Evolutionary conservation across 2,329 filamentous ascomycete genomes (phyloP), one percentile per base, ranked within the genome.

Genomic region (Coniochaeta sp.): DNA sequence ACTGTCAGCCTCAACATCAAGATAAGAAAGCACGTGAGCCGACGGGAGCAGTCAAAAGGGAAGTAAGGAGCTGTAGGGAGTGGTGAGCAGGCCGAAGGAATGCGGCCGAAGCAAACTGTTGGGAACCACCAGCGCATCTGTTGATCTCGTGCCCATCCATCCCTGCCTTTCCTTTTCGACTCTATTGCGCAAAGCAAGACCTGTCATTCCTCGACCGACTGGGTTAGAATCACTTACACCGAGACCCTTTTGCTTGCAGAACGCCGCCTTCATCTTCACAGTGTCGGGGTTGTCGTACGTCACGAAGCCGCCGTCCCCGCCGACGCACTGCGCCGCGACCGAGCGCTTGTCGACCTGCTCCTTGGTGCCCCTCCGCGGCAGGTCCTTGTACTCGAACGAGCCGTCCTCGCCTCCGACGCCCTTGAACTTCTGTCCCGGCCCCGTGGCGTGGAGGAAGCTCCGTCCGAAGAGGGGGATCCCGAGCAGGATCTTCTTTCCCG

Each of bases 211-310:
- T 40, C 12, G 19, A 16, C 19, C 19, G 24, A 30, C 10, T 30
- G 28, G 50, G 60, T n/a, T n/a, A 47, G 12, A 47, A 17, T 55
- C 59, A 79, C 79, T 71, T 70, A 85, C 82, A 30, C 87, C 90
- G 19, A 95, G 76, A 30, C 83, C 82, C 66, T 88, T 87, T 66
- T 89, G 82, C 67, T 85, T 88, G 71, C 87, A 90, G 71, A 88
- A 93, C 7, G 79, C 76, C 1, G 88, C 90, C 75, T 95, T 95
- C 71, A 86, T 82, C 72, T 82, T 81, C 36, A 93, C 89, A 2
- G 89, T 92, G 50, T 87, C 83, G 4, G 88, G 85, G 64, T 89
- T 92, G 72, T 95, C 90, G 70, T 93, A 95, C 1, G 84, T 88
- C 47, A 93, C 84, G 65, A 92, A 93, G 0, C 89, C 90, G 3